A percentile compares a stretch with the other conserved stretches of the same genome.
Evolutionary conservation across 1,139 yeast genomes (phyloP).

Genomic region (Pichia sp.): DNA sequence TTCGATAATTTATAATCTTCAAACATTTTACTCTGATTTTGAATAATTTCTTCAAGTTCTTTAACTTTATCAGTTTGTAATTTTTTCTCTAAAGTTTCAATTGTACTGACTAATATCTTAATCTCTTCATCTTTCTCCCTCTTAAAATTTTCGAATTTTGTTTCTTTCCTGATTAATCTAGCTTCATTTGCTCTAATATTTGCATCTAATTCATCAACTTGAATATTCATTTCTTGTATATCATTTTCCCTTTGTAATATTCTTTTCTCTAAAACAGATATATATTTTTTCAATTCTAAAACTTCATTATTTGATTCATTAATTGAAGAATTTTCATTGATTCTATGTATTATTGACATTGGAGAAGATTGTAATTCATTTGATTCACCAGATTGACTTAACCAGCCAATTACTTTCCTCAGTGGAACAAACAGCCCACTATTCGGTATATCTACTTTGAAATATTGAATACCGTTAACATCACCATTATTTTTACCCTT

Average conservation of each 20-base stretch:
- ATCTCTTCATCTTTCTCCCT: slow-evolving; percentile 46
- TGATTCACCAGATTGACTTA: neutral
- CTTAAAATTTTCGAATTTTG: slow-evolving; percentile 37
- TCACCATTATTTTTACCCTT: slow-evolving; percentile 80
- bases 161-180: slow-evolving; percentile 38
- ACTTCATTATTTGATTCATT: neutral
- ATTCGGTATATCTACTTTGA: slow-evolving; percentile 51
- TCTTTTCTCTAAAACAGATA: slow-evolving; percentile 6
- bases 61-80: slow-evolving; percentile 15
- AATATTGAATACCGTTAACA: slow-evolving; percentile 55
- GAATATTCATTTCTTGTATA: slow-evolving; percentile 34
- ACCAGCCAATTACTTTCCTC: slow-evolving; percentile 39
- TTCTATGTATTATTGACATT: neutral
- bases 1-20: slow-evolving; percentile 25
- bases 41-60: neutral
- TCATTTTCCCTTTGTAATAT: slow-evolving; percentile 11
- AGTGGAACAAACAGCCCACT: slow-evolving; percentile 73
- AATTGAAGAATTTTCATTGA: neutral
- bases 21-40: neutral
- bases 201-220: slow-evolving; percentile 42
- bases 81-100: slow-evolving; percentile 43
- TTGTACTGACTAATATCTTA: slow-evolving; percentile 50
- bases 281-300: slow-evolving; percentile 9
- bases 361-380: neutral
- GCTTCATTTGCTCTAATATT: slow-evolving; percentile 39